phyloP scores from a whole-genome alignment of 225 moss, liverwort and hornwort species.

The Asterella californica region DNA sequence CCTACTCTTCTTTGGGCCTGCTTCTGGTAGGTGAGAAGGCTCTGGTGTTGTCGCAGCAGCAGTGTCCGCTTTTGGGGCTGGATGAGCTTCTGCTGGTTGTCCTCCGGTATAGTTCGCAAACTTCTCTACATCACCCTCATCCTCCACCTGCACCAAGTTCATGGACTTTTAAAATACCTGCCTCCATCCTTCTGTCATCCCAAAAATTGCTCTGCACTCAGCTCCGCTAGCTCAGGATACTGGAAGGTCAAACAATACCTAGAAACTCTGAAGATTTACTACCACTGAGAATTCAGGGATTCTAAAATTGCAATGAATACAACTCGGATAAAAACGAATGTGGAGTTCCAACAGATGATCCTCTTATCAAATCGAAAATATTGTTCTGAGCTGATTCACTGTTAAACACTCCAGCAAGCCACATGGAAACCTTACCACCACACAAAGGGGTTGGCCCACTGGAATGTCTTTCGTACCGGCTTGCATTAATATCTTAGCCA shows the following conservation, averaged over 20 bases:
- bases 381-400: background rate
- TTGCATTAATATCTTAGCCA: constrained; percentile 80
- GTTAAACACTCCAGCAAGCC: background rate
- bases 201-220: background rate
- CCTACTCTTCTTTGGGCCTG: constrained; percentile 57
- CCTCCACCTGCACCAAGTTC: constrained; percentile 57
- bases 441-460: constrained; percentile 75
- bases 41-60: constrained; percentile 30
- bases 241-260: background rate
- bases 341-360: background rate
- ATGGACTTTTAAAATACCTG: background rate
- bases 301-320: background rate
- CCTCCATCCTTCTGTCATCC: background rate
- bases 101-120: constrained; percentile 44
- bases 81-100: constrained; percentile 29
- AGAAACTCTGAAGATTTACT: background rate
- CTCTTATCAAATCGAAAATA: background rate
- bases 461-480: constrained; percentile 84
- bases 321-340: background rate
- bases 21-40: constrained; percentile 30
- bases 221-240: too few species aligned
- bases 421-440: constrained; percentile 57
- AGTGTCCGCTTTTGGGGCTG: constrained; percentile 15
- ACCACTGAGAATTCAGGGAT: background rate
- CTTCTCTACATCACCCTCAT: constrained; percentile 55